Conservation (phyloP, 2,329 filamentous ascomycete genomes). For the Hyphodiscus sp. region DNA sequence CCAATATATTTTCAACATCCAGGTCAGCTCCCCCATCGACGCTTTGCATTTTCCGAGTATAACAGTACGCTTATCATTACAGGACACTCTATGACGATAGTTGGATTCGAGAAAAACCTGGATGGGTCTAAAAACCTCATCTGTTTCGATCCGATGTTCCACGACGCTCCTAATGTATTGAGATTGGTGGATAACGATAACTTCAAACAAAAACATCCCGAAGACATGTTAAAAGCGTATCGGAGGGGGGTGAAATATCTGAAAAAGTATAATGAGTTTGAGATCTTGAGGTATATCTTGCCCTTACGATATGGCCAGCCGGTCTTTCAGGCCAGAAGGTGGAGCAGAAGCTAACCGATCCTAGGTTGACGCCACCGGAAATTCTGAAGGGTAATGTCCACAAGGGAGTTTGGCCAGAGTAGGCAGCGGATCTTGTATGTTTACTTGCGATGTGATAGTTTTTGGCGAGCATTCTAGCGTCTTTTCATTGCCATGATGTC, state of each 20-base stretch:
- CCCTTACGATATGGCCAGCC: too few relatives aligned
- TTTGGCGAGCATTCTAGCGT: not conserved
- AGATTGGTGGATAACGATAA: conserved; percentile 45
- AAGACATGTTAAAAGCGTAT: conserved; percentile 62
- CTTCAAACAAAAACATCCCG: conserved; percentile 41
- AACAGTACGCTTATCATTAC: not conserved
- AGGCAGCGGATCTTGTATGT: not conserved
- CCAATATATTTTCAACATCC: conserved; percentile 89
- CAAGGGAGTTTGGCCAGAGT: not conserved
- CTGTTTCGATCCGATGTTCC: conserved; percentile 84
- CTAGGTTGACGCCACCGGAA: conserved; percentile 1
- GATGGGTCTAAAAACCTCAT: conserved; percentile 64
- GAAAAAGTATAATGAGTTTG: conserved; percentile 67
- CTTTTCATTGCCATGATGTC: not conserved
- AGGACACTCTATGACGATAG: conserved; percentile 85
- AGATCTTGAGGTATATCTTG: conserved; percentile 55
- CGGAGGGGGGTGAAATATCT: conserved; percentile 64
- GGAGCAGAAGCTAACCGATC: not conserved
- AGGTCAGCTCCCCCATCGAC: conserved; percentile 32
- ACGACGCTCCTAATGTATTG: conserved; percentile 57
- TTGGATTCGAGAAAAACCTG: conserved; percentile 68
- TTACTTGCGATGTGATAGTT: not conserved
- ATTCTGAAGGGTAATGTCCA: not conserved
- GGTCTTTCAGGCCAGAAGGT: too few relatives aligned
- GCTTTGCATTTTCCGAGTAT: not conserved